These are phyloP conservation scores for Cyberlindnera mississippiensis DNA, from an alignment of 805 yeast species.

Conservation along the genomic window DNA sequence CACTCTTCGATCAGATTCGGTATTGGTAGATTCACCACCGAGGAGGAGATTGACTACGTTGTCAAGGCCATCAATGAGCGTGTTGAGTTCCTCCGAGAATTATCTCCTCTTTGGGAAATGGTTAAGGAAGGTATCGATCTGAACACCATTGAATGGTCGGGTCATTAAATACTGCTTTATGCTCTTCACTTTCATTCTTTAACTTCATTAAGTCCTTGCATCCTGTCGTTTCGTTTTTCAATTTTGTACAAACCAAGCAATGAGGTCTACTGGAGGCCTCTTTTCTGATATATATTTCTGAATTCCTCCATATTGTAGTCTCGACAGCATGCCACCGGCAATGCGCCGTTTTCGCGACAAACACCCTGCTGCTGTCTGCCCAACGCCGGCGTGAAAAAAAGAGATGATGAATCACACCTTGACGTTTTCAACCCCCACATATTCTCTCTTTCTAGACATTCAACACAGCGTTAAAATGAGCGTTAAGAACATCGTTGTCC, in stretches of 20 bases:
- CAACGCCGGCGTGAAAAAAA: not conserved
- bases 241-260: no score
- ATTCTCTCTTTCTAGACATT: not conserved
- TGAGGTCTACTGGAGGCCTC: no score
- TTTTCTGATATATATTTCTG: no score
- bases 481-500: conserved; percentile 69
- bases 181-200: not conserved
- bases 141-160: conserved; percentile 95
- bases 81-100: conserved; percentile 85
- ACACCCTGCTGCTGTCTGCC: no score
- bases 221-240: no score
- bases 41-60: conserved; percentile 92
- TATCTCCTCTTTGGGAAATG: conserved; percentile 98
- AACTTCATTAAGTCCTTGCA: no score
- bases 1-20: conserved; percentile 98
- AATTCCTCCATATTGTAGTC: no score
- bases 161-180: conserved; percentile 51
- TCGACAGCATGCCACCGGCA: no score
- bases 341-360: no score
- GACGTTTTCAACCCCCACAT: not conserved
- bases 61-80: conserved; percentile 83
- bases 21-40: conserved; percentile 95
- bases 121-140: conserved; percentile 97
- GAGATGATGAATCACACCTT: conserved; percentile 4
- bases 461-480: conserved; percentile 4